Evolutionary conservation across 1,284 basidiomycete genomes (phyloP).

Genomic region (Puccinia sorghi): DNA sequence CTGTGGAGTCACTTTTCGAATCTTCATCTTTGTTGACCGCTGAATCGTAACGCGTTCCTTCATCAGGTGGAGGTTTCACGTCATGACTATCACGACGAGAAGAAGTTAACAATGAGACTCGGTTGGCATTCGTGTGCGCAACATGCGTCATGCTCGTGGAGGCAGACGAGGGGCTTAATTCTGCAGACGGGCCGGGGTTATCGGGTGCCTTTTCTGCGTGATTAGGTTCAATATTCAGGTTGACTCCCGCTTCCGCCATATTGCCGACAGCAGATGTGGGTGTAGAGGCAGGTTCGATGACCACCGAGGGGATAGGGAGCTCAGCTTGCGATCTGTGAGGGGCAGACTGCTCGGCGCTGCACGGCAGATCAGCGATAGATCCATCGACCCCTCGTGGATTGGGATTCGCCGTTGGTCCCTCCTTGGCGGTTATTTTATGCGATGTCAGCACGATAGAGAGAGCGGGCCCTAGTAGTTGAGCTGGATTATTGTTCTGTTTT

Average conservation of each 20-base stretch:
- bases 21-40: slow-evolving; percentile 18
- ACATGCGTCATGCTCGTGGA: not conserved
- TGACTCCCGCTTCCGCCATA: not conserved
- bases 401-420: not conserved
- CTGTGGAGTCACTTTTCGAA: slow-evolving; percentile 43
- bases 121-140: not conserved
- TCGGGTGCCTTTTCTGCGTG: not conserved
- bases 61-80: not conserved
- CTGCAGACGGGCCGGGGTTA: not conserved
- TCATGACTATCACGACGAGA: slow-evolving; percentile 17
- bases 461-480: not conserved
- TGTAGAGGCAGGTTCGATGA: slow-evolving; percentile 35
- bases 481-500: slow-evolving; percentile 17
- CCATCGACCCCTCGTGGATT: not conserved
- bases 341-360: not conserved
- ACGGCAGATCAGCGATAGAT: not conserved
- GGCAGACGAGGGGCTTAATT: slow-evolving; percentile 6
- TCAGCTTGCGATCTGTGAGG: slow-evolving; percentile 7
- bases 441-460: slow-evolving; percentile 1
- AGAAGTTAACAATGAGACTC: slow-evolving; percentile 2
- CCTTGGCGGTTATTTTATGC: not conserved
- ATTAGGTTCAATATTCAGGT: not conserved
- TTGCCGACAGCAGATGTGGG: slow-evolving; percentile 5
- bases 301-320: slow-evolving; percentile 31
- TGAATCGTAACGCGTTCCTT: not conserved